Base-by-base conservation (phyloP, 495 filamentous ascomycete species). In the Neurospora intermedia region DNA sequence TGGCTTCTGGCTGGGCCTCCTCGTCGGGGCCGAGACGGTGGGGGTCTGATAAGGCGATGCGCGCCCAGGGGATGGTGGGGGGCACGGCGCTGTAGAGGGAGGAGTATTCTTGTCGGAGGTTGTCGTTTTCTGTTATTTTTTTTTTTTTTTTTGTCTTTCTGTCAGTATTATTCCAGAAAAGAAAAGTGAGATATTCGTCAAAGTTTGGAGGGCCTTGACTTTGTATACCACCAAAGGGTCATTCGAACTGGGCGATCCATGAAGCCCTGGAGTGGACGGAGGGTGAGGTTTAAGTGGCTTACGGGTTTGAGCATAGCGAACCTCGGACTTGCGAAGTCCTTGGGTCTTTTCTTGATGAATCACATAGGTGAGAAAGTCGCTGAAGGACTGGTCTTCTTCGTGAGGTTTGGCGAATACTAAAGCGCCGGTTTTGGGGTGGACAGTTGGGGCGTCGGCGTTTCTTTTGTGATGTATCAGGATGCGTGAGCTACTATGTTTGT, bases 31-130 rank as follows among this genome's bases (percentile, higher is more conserved):
- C 35, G 35, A 38, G 35, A 4, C 4, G 35, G 6, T 38, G 35
- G 35, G 35, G 35, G 4, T 38, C 35, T 38, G 35, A 38, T 6
- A 38, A 38, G 35, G 91, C 91, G 71, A 91, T 87, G 42, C 87
- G 85, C 1, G 91, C 92, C 78, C 89, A 94, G 27, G 88, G 83
- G 62, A 94, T 89, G 73, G 85, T 82, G 16, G 75, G 74, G 18
- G 86, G 87, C 1, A 91, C 84, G 75, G 89, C 83, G 2, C 81
- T 69, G 77, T 86, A 87, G 7, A 94, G 86, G 3, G 80, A 43
- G 2, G 75, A 39, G 80, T 93, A 94, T 78, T 94, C 92, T 73
- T 85, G 79, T 3, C 88, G 87, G 20, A 94, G 84, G 77, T 94
- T 94, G 78, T 93, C 89, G 77, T 94, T 93, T 83, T 94, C 87